Base-by-base conservation (phyloP, 73 alveolate genomes). In the Diophrys sp. region DNA sequence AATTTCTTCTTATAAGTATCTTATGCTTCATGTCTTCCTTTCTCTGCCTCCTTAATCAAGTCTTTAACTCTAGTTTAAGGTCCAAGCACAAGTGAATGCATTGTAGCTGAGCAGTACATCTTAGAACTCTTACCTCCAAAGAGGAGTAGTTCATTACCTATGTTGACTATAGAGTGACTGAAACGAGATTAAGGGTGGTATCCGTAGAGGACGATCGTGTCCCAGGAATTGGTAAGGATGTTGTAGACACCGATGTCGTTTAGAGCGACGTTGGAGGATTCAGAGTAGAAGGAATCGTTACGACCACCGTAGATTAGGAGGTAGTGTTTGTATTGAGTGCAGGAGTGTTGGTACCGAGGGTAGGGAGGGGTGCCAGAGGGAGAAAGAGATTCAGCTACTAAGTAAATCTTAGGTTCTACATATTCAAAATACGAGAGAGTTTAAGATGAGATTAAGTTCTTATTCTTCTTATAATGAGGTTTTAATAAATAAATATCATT, bases 211-310 rank as follows among this genome's bases (percentile, higher is more conserved):
- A 79, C 87, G 32, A 78, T 26, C 2, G 57, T 30, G 28, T 31
- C 25, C 87, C 87, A 78, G n/a, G 24, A 54, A 29, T 78, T 67
- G 24, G 14, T n/a, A 25, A 33, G 33, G 23, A 67, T 32, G 32
- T 78, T 78, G 28, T 32, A 78, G 53, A 78, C 2, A 31, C 80
- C 32, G 29, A 78, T 78, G 56, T 78, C 87, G 33, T 78, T 78
- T 62, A 78, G 78, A 18, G 87, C 87, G 2, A 78, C 87, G 70
- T 78, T 78, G 29, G 67, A 70, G 29, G 87, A 68, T 78, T 78
- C 70, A 23, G 80, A 71, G 28, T 32, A 78, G 29, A 78, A 24
- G 25, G 71, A 62, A 33, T 78, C 87, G 33, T 78, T 78, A 25
- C 87, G 67, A 2, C 87, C 87, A 1, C 80, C 80, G 56, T 79